phyloP scores from a whole-genome alignment of 805 yeast genomes.

The Yamadazyma nakazawae region DNA sequence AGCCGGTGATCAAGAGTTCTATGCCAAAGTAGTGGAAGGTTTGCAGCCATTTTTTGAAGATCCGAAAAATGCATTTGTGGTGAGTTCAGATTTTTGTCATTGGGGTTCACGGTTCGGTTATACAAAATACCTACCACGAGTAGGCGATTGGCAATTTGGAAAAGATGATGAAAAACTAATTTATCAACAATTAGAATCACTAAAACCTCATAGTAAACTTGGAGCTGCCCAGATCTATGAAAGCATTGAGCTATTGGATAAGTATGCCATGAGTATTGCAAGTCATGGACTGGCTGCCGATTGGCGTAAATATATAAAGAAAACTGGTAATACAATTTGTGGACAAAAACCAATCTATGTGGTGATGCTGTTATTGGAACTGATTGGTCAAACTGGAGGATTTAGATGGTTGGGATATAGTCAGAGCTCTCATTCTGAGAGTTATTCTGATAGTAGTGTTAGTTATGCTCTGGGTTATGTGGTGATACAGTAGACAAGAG shows the following conservation, averaged over 20 bases:
- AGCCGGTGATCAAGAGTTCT: constrained; percentile 46
- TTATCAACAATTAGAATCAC: neutral
- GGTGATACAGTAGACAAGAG: neutral
- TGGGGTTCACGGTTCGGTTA: constrained; percentile 62
- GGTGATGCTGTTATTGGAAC: constrained; percentile 9
- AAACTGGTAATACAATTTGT: constrained; percentile 87
- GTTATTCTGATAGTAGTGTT: constrained; percentile 69
- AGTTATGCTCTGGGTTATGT: constrained; percentile 83
- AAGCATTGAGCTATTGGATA: constrained; percentile 74
- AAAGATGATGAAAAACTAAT: neutral
- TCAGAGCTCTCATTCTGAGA: constrained; percentile 61
- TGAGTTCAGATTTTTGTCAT: constrained; percentile 93
- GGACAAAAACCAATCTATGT: constrained; percentile 73
- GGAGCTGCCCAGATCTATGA: constrained; percentile 52
- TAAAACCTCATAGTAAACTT: constrained; percentile 8
- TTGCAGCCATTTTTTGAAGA: constrained; percentile 54
- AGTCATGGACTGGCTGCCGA: constrained; percentile 50
- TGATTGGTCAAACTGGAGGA: constrained; percentile 4
- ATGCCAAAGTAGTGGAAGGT: constrained; percentile 42
- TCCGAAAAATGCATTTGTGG: constrained; percentile 61
- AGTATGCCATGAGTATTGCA: constrained; percentile 61
- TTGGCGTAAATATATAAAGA: constrained; percentile 66
- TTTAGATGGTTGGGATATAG: constrained; percentile 77
- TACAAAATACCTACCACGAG: constrained; percentile 29
- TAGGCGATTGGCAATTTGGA: constrained; percentile 1